Conservation (phyloP, 805 yeast species). For the Kodamaea jinghongensis region DNA sequence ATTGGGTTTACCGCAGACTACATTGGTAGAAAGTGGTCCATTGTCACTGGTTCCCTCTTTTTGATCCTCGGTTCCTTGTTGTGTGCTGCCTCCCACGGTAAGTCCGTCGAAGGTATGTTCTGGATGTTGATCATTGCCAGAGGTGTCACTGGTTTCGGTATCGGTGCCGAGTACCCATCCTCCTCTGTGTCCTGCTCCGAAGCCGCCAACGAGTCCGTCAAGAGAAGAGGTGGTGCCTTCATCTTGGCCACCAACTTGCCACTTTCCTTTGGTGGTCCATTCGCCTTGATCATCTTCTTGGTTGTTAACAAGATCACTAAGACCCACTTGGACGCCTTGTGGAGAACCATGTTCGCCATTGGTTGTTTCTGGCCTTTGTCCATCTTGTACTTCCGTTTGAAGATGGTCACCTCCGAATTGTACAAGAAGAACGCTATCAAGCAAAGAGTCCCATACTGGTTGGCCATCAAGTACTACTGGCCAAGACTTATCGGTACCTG, state of each 20-base stretch:
- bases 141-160: conserved; percentile 76
- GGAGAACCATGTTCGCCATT: conserved; percentile 69
- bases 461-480: conserved; percentile 69
- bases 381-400: conserved; percentile 69
- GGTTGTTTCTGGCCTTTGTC: conserved; percentile 68
- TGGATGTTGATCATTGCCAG: conserved; percentile 75
- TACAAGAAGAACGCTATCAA: conserved; percentile 65
- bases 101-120: conserved; percentile 57
- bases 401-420: conserved; percentile 63
- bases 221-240: conserved; percentile 63
- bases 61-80: conserved; percentile 62
- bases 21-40: conserved; percentile 69
- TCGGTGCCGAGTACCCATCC: conserved; percentile 76
- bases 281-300: conserved; percentile 63
- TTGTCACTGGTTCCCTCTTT: conserved; percentile 58
- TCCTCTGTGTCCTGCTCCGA: conserved; percentile 68
- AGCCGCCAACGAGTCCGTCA: conserved; percentile 67
- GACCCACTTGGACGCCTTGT: conserved; percentile 43
- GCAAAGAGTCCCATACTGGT: conserved; percentile 49
- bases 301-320: conserved; percentile 61
- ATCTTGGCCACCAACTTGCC: conserved; percentile 71
- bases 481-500: conserved; percentile 64
- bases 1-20: conserved; percentile 66
- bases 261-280: conserved; percentile 74
- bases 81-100: conserved; percentile 72